These are phyloP conservation scores for Kurtzmaniella quercitrusa DNA, from an alignment of 1,139 yeast genomes.

Conservation along the genomic window DNA sequence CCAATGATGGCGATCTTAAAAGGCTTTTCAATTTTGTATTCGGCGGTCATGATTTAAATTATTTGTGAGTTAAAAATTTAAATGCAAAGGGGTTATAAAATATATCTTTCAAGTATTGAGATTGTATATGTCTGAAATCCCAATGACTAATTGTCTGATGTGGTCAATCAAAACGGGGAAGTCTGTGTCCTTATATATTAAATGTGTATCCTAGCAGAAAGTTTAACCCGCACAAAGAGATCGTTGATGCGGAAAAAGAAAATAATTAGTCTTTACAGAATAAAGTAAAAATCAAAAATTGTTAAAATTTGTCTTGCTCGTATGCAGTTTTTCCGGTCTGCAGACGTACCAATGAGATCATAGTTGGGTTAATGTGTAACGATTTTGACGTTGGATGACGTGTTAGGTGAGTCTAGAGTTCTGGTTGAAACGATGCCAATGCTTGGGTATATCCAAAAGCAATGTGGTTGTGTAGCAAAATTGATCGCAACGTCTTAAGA, in stretches of 20 bases:
- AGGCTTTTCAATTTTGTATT: slow-evolving; percentile 35
- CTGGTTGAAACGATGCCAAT: not conserved
- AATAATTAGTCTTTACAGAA: not conserved
- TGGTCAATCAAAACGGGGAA: not conserved
- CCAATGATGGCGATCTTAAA: slow-evolving; percentile 63
- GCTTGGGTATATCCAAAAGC: not conserved
- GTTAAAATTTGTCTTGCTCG: not conserved
- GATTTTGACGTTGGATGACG: slow-evolving; percentile 1
- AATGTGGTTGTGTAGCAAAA: not conserved
- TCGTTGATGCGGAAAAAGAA: not conserved
- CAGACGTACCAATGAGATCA: slow-evolving; percentile 3
- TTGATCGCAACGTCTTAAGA: not conserved
- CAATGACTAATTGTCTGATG: not conserved
- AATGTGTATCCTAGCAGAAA: not conserved
- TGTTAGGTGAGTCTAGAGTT: not conserved
- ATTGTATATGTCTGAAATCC: not conserved
- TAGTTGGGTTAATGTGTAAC: not conserved
- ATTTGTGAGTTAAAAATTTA: not conserved
- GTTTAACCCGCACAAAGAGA: not conserved
- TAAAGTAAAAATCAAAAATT: not conserved
- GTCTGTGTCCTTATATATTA: not conserved
- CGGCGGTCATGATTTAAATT: slow-evolving; percentile 22
- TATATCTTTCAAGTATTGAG: not conserved
- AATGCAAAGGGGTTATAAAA: not conserved
- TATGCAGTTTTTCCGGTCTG: slow-evolving; percentile 1